These are phyloP conservation scores for Furcasterigmium sp. DNA, from an alignment of 2,329 filamentous ascomycete genomes.

Conservation along the genomic window DNA sequence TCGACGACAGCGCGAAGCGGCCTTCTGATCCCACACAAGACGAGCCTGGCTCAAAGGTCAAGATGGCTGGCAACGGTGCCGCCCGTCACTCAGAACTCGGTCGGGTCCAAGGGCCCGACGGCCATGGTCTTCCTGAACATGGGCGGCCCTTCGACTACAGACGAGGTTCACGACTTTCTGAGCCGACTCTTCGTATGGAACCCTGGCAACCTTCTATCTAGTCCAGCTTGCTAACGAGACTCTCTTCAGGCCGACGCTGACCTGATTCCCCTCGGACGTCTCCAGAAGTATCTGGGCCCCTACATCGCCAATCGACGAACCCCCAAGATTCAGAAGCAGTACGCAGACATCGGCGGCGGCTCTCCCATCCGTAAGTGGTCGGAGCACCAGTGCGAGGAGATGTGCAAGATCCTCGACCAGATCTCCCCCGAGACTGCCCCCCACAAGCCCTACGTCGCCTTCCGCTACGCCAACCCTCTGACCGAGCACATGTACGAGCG, in stretches of 20 bases:
- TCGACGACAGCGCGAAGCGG: conserved; percentile 10
- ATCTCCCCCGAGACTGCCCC: conserved; percentile 90
- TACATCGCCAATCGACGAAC: conserved; percentile 82
- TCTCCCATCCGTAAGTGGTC: conserved; percentile 98
- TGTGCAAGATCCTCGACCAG: conserved; percentile 94
- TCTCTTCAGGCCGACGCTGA: conserved; percentile 73
- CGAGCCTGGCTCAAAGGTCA: conserved; percentile 29
- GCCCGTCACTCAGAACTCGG: conserved; percentile 74
- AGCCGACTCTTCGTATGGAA: conserved; percentile 80
- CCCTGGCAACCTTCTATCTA: conserved; percentile 3
- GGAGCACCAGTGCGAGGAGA: conserved; percentile 86
- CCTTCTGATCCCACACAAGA: conserved; percentile 20
- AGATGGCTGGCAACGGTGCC: conserved; percentile 59
- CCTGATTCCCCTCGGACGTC: conserved; percentile 86
- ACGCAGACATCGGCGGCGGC: conserved; percentile 91
- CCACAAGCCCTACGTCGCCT: conserved; percentile 96
- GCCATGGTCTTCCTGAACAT: conserved; percentile 99
- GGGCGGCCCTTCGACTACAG: conserved; percentile 85
- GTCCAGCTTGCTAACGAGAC: neutral
- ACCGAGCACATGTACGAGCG: conserved; percentile 90
- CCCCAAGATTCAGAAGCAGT: conserved; percentile 95
- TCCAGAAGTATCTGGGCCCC: conserved; percentile 87
- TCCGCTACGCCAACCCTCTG: conserved; percentile 88
- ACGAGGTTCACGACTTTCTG: conserved; percentile 85
- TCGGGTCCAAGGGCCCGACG: conserved; percentile 72